A percentile compares a stretch with the other conserved stretches of the same genome.
These are phyloP conservation scores for Globisporangium echinulatum DNA, from an alignment of 352 stramenopile genomes.

Conservation along the genomic window DNA sequence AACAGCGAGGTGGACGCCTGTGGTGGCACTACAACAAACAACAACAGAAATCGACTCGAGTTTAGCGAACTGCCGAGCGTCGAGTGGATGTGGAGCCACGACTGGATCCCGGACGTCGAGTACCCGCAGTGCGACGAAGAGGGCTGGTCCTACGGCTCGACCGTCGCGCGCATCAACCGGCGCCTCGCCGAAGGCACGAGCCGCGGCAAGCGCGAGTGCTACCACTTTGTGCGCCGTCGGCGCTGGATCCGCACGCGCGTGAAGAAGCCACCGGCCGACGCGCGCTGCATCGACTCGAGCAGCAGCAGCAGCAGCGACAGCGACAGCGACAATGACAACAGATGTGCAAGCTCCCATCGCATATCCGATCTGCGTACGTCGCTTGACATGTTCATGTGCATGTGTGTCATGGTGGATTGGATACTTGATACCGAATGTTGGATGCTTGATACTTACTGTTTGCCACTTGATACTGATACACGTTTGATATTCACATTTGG, in stretches of 20 bases:
- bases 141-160: slow-evolving; percentile 82
- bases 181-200: slow-evolving; percentile 69
- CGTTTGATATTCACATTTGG: no score
- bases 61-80: slow-evolving; percentile 52
- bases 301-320: slow-evolving; percentile 3
- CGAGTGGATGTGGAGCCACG: slow-evolving; percentile 83
- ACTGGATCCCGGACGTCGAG: slow-evolving; percentile 63
- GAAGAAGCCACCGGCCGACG: slow-evolving; percentile 29
- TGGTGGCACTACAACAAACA: no score
- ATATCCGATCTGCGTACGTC: background rate
- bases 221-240: slow-evolving; percentile 70
- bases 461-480: no score
- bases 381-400: background rate
- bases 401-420: background rate
- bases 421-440: no score
- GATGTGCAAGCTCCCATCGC: background rate
- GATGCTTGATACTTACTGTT: no score
- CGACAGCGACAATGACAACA: slow-evolving; percentile 3
- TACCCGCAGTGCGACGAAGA: slow-evolving; percentile 83
- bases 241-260: slow-evolving; percentile 80
- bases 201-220: slow-evolving; percentile 68
- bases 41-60: slow-evolving; percentile 31
- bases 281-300: background rate
- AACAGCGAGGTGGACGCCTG: slow-evolving; percentile 2
- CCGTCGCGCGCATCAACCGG: slow-evolving; percentile 77